Evolutionary conservation across 306 rosid genomes (phyloP).

Genomic region (Casuarina glauca): DNA sequence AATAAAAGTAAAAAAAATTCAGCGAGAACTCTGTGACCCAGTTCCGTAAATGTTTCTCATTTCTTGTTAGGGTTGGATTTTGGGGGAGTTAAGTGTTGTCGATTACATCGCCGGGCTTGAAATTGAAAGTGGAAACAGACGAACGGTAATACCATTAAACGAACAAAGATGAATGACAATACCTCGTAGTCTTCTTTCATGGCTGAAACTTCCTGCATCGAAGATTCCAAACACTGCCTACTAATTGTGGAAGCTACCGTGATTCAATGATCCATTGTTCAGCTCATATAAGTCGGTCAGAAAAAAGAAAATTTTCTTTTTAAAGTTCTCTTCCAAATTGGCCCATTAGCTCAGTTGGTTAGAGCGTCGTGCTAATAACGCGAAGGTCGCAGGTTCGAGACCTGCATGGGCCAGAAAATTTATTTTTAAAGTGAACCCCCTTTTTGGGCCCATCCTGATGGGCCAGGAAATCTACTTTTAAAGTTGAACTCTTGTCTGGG

Average conservation of each 20-base stretch:
- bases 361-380: constrained; percentile 82
- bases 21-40: not conserved
- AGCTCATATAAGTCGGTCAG: not conserved
- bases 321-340: fast-evolving
- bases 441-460: not conserved
- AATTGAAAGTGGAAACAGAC: not conserved
- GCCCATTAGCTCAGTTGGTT: constrained; percentile 75
- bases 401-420: constrained; percentile 54
- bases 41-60: not conserved
- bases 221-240: not conserved
- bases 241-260: not conserved
- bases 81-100: not conserved
- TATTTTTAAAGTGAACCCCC: no score
- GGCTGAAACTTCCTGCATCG: constrained; percentile 8
- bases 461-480: no score
- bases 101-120: not conserved
- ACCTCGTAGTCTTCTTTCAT: constrained; percentile 77
- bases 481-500: no score
- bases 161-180: not conserved
- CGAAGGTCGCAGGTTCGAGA: constrained; percentile 74
- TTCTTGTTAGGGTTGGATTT: not conserved
- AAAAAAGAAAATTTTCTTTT: fast-evolving
- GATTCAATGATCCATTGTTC: not conserved
- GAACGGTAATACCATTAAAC: not conserved
- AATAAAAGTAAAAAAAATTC: not conserved